Base-by-base conservation (phyloP, 2,329 filamentous ascomycete species). In the Chaetomium globosum region DNA sequence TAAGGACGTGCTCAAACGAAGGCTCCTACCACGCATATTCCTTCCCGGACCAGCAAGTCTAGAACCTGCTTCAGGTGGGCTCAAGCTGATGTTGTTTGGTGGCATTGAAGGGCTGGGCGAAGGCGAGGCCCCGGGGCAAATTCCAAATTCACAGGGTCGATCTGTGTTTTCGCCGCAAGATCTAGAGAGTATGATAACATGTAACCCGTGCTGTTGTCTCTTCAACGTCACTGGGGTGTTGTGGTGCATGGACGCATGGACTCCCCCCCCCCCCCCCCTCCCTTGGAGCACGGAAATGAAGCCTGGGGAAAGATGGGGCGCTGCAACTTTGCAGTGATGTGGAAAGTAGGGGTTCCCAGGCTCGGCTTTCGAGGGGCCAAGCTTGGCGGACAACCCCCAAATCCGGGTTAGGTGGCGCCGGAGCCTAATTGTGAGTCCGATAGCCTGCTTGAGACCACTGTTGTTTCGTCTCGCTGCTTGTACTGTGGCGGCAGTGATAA, bases 351-450 rank as follows among this genome's bases (percentile, higher is more conserved):
- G 36, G 19, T 31, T 8, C 31, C 46, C 7, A 36, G 19, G 2
- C 10, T 39, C 12, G 26, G 3, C 43, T 7, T 28, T 31, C 51
- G 48, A 46, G 16, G 52, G 56, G 39, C 13, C 26, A 55, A 39
- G 7, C 39, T 62, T 64, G 55, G 53, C 62, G 16, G 53, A 26
- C n/a, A 31, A 28, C 28, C 13, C 39, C 52, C 39, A 3, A 54
- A 59, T 53, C 49, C 30, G 58, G 52, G 26, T 36, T 51, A n/a
- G 16, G 39, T 43, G 39, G 46, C 48, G 59, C 51, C 64, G 64
- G 66, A 28, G 28, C n/a, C 57, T 61, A 66, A 16, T 65, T 64
- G 26, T 68, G 59, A 46, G 26, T 16, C 64, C 64, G 64, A 57
- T n/a, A 61, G 23, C 10, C 28, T 36, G 33, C 33, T 36, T 12